Evolutionary conservation across 176 grass and related monocot species (phyloP), one percentile per base, ranked within the genome.

Genomic region (Zoysia japonica): DNA sequence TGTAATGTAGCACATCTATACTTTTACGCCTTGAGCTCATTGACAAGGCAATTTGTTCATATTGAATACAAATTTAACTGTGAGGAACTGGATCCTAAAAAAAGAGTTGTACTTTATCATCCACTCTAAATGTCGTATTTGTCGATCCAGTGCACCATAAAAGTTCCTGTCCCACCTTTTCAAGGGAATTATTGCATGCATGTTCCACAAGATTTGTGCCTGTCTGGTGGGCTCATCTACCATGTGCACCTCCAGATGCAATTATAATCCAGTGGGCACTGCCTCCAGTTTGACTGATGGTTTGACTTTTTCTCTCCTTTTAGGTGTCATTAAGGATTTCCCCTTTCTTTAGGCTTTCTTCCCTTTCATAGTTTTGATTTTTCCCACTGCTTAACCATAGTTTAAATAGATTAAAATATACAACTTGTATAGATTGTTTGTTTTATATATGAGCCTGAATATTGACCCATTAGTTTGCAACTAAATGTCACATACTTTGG

Each of bases 231-330:
- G 80, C 50, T 60, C 78, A 85, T 81, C 56, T 71, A 57, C 72
- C 82, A 89, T 85, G 73, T 89, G 87, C 76, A 17, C 66, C 78
- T 66, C 50, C 83, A 89, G 45, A 72, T 78, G 78, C 67, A 82
- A 85, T 78, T 72, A 82, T 77, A 78, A 78, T 71, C 19, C 11
- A 67, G 78, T 62, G 78, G 87, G 80, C 61, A 37, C 78, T 78
- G 61, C 57, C 43, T 85, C 51, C 72, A 35, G 78, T 85, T 85
- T 85, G 66, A 38, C 82, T 37, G 49, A 13, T 16, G 15, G 11
- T 81, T 80, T 80, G 57, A 81, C 77, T 78, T 80, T 72, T 17
- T 5, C 53, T 54, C 51, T 61, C 66, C 59, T 57, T 49, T 57
- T 7, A 57, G 8, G 54, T 61, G 59, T 11, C 20, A 61, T 61